phyloP scores from a whole-genome alignment of 805 yeast species.

The Candida krabiensis region DNA sequence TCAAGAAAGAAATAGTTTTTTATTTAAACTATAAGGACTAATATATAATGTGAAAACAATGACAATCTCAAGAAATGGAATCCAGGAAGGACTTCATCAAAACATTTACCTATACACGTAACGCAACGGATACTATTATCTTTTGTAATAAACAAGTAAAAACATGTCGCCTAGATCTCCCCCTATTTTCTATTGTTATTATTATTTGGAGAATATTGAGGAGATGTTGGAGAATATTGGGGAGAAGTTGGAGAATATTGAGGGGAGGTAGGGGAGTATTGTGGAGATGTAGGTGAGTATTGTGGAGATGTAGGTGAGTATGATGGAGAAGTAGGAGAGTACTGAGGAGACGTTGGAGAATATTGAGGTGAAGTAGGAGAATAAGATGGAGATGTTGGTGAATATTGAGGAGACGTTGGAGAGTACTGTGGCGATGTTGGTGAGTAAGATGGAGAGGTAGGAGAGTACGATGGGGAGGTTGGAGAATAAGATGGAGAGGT shows the following conservation, averaged over 20 bases:
- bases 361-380: constrained; percentile 60
- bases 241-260: constrained; percentile 76
- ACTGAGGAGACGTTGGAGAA: constrained; percentile 66
- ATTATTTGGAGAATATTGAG: constrained; percentile 64
- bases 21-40: no score
- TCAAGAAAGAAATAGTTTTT: constrained; percentile 46
- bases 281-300: constrained; percentile 78
- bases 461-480: constrained; percentile 71
- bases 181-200: constrained; percentile 21
- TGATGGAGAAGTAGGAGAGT: constrained; percentile 78
- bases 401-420: constrained; percentile 77
- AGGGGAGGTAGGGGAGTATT: constrained; percentile 80
- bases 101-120: background rate
- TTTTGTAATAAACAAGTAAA: constrained; percentile 19
- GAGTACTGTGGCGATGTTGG: constrained; percentile 74
- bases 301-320: constrained; percentile 75
- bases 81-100: no score
- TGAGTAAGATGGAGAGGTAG: constrained; percentile 67
- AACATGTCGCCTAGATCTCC: constrained; percentile 11
- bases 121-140: constrained; percentile 11
- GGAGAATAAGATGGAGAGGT: constrained; percentile 64
- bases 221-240: constrained; percentile 74
- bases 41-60: no score
- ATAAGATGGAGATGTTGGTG: constrained; percentile 71
- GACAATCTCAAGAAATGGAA: no score